phyloP scores from a whole-genome alignment of 2,329 filamentous ascomycete genomes.

The Metarhizium humberi region DNA sequence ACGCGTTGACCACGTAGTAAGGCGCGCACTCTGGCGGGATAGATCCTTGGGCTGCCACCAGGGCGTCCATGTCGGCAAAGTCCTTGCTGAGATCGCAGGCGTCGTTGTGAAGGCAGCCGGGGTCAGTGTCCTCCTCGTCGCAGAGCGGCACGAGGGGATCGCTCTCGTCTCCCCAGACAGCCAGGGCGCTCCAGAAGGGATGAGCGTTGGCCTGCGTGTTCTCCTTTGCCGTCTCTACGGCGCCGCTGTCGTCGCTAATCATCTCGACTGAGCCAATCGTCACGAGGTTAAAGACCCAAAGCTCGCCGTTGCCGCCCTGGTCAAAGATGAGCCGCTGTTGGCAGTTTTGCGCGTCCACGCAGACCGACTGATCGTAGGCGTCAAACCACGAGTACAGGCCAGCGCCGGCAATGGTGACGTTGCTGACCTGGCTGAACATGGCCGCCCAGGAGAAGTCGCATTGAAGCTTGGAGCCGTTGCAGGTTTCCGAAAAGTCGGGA shows the following conservation, averaged over 20 bases:
- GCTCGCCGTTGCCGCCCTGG: constrained; percentile 10
- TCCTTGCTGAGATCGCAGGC: background rate
- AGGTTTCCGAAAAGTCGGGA: constrained; percentile 5
- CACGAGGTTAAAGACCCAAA: constrained; percentile 16
- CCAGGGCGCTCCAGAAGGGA: background rate
- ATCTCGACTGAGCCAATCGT: constrained; percentile 18
- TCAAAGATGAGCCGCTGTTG: constrained; percentile 12
- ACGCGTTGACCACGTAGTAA: background rate
- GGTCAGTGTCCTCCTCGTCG: background rate
- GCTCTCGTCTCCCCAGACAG: background rate
- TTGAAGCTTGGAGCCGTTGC: background rate
- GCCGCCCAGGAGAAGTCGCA: constrained; percentile 17
- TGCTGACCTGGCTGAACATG: constrained; percentile 4
- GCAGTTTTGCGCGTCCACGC: constrained; percentile 9
- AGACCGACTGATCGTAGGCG: background rate
- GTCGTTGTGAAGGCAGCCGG: background rate
- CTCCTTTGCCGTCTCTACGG: background rate
- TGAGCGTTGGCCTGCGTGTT: background rate
- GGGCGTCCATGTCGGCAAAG: constrained; percentile 1
- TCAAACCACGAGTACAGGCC: constrained; percentile 19
- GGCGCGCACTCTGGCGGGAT: background rate
- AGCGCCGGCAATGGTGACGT: constrained; percentile 15
- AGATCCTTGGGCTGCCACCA: background rate
- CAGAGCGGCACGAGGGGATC: background rate
- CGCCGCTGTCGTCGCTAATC: constrained; percentile 11